Percentiles rank a stretch among this genome's conserved stretches.
Evolutionary conservation across 352 stramenopile genomes (phyloP).

Genomic region (Globisporangium nagaii): DNA sequence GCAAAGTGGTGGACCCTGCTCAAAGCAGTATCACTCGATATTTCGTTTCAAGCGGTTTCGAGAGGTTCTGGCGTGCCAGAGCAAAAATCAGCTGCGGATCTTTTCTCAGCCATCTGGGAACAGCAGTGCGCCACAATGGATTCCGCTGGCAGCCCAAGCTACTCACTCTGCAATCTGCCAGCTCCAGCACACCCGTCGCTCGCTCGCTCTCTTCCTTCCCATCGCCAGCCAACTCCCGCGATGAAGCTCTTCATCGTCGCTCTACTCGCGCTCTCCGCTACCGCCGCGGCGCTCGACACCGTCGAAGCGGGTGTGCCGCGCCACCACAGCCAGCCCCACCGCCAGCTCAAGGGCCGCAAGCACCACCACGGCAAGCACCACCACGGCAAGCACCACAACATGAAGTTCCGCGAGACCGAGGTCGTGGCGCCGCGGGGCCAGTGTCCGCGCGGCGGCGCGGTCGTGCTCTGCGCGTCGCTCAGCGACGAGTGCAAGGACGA

Average conservation of each 20-base stretch:
- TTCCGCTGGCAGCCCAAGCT: too few species aligned
- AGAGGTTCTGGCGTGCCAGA: too few species aligned
- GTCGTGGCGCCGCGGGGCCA: slow-evolving; percentile 32
- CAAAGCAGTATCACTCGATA: too few species aligned
- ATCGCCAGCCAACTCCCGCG: background rate
- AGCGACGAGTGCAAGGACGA: slow-evolving; percentile 41
- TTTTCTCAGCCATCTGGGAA: too few species aligned
- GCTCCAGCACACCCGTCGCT: background rate
- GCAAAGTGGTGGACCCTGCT: too few species aligned
- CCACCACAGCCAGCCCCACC: slow-evolving; percentile 18
- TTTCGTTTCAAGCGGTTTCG: too few species aligned
- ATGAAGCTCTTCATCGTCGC: slow-evolving; percentile 6
- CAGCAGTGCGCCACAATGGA: too few species aligned
- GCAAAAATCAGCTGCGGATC: too few species aligned
- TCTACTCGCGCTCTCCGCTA: slow-evolving; percentile 1
- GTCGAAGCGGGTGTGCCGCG: background rate
- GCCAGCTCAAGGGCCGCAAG: slow-evolving; percentile 35
- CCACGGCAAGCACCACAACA: slow-evolving; percentile 27
- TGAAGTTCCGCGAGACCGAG: slow-evolving; percentile 45
- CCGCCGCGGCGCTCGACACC: background rate
- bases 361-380: slow-evolving; percentile 5
- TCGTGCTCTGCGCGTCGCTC: slow-evolving; percentile 35
- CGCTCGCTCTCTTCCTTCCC: background rate
- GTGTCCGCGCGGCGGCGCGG: slow-evolving; percentile 32
- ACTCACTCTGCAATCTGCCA: slow-evolving; percentile 2